Evolutionary conservation across 2,329 filamentous ascomycete genomes (phyloP), one percentile per base, ranked within the genome.

Genomic region (Xylaria multiplex): DNA sequence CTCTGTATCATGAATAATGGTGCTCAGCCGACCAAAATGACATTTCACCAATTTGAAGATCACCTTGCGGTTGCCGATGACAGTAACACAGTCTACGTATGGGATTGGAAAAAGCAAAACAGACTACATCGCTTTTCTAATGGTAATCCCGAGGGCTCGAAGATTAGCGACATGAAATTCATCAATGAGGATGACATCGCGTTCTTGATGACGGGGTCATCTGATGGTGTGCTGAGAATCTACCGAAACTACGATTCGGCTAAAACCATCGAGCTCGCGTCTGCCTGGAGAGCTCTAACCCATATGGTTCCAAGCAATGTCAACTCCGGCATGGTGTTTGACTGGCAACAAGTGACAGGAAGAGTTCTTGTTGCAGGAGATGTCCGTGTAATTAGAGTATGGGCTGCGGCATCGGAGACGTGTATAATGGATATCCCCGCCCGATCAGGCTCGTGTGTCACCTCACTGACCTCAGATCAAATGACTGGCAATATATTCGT

Each of bases 171-270:
- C 77, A 90, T 97, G 77, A 92, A 93, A 62, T 97, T 98, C 79
- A 97, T 99, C 82, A 99, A 99, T 72, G 96, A 99, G 79, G 96
- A 99, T 73, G 96, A 99, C 76, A 93, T 96, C 76, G 96, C 95
- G 2, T 88, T 98, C 69, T 81, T 99, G 63, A 93, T 99, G 87
- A 97, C 93, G 0, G 96, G 96, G 1, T 97, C 94, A 7, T 97
- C 93, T 1, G 96, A 99, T 75, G 96, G 96, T 59, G 93, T 98
- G 19, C 88, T 99, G 70, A 92, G 96, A 69, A 90, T 98, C 37
- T 99, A 96, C 81, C 89, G 93, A 70, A 91, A 96, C 76, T 99
- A 99, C 77, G 93, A 97, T 72, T 89, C 88, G 24, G 85, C 90
- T 53, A 85, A 86, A 69, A 85, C 89, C 58, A 90, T 96, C 32